These are phyloP conservation scores for Microbotryum saponariae DNA, from an alignment of 1,284 basidiomycete genomes.

Conservation along the genomic window DNA sequence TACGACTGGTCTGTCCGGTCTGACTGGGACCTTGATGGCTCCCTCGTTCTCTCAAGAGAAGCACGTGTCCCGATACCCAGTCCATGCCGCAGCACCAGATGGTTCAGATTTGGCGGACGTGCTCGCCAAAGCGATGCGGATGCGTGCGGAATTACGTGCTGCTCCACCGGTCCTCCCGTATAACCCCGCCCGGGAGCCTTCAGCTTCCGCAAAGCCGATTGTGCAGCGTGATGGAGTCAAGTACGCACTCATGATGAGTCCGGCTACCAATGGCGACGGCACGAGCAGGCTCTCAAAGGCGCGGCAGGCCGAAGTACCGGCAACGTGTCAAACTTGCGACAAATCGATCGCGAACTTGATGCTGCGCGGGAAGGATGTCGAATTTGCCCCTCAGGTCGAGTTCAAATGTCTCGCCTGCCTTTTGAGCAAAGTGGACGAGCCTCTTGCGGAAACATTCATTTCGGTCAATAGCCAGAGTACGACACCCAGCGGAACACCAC, in stretches of 20 bases:
- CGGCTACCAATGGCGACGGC: too few species aligned
- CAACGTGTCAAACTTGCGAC: conserved; percentile 9
- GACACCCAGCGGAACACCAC: too few species aligned
- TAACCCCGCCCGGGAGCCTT: conserved; percentile 17
- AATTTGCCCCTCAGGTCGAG: conserved; percentile 7
- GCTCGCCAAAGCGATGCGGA: too few species aligned
- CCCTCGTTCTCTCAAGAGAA: too few species aligned
- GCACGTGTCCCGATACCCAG: too few species aligned
- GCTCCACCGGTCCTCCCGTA: conserved; percentile 10
- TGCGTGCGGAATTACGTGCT: too few species aligned
- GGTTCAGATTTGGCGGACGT: too few species aligned
- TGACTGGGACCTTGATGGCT: too few species aligned
- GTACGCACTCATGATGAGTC: neutral
- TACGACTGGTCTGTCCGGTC: too few species aligned
- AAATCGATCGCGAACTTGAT: conserved; percentile 7
- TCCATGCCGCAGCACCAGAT: too few species aligned
- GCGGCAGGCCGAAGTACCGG: neutral
- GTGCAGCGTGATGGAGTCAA: conserved; percentile 12
- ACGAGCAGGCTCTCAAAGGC: too few species aligned
- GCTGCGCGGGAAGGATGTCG: conserved; percentile 11
- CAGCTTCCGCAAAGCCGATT: conserved; percentile 6
- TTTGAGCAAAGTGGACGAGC: neutral
- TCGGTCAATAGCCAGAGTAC: neutral
- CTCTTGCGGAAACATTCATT: neutral
- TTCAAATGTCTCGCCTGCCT: conserved; percentile 16